Conservation (phyloP, 345 rosid genomes). For the Laguncularia racemosa region DNA sequence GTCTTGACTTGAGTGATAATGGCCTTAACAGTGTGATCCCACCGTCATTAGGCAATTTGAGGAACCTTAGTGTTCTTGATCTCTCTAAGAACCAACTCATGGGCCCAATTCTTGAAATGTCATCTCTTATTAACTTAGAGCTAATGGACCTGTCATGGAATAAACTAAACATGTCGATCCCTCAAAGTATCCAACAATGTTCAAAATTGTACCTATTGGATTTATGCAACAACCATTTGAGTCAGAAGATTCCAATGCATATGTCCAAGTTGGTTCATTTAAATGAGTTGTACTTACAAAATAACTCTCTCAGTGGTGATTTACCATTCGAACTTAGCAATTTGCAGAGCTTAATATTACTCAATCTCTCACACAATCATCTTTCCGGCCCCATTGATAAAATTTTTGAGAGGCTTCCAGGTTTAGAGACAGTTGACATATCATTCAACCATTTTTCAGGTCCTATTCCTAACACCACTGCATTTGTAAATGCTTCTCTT, state of each 20-base stretch:
- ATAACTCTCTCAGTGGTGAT: constrained; percentile 17
- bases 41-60: too few species aligned
- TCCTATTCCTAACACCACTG: constrained; percentile 18
- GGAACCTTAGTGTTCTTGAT: too few species aligned
- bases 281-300: constrained; percentile 1
- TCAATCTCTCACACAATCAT: constrained; percentile 24
- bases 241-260: constrained; percentile 11
- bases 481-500: constrained; percentile 17
- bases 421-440: constrained; percentile 13
- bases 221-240: constrained; percentile 27
- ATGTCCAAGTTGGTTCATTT: constrained; percentile 5
- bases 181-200: neutral
- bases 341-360: constrained; percentile 6
- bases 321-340: constrained; percentile 10
- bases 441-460: constrained; percentile 23
- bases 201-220: constrained; percentile 16
- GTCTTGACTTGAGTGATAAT: too few species aligned
- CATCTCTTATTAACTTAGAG: neutral
- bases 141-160: neutral
- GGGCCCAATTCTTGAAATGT: neutral
- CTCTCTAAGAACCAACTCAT: too few species aligned
- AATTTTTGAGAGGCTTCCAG: neutral
- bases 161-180: neutral
- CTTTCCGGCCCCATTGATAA: constrained; percentile 20
- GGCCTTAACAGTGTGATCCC: too few species aligned